Evolutionary conservation across 2,329 filamentous ascomycete genomes (phyloP).

Genomic region (Sclerotinia sclerotiorum): DNA sequence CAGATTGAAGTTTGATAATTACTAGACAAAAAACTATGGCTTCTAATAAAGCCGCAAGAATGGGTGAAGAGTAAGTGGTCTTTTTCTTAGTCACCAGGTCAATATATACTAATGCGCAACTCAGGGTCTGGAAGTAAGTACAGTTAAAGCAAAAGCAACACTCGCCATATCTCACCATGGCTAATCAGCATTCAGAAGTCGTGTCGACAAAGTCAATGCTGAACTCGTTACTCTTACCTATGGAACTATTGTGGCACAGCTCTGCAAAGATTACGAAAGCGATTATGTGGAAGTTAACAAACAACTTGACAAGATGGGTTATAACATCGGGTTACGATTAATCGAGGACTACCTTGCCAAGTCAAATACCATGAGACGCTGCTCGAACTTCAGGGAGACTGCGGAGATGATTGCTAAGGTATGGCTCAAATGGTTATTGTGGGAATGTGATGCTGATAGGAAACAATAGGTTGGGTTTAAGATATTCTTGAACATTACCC

Average conservation of each 20-base stretch:
- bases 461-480: slow-evolving; percentile 84
- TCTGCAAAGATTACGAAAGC: slow-evolving; percentile 93
- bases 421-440: slow-evolving; percentile 20
- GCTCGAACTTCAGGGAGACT: slow-evolving; percentile 90
- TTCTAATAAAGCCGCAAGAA: slow-evolving; percentile 64
- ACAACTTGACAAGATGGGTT: slow-evolving; percentile 98
- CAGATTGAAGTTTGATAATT: not conserved
- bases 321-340: slow-evolving; percentile 92
- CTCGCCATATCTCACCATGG: slow-evolving; percentile 37
- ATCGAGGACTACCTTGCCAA: slow-evolving; percentile 98
- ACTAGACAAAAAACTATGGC: slow-evolving; percentile 46
- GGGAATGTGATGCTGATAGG: not conserved
- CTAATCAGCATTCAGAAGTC: slow-evolving; percentile 60
- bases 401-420: slow-evolving; percentile 96
- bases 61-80: slow-evolving; percentile 69
- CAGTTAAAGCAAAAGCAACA: slow-evolving; percentile 2
- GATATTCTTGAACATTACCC: slow-evolving; percentile 96
- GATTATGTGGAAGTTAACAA: slow-evolving; percentile 97
- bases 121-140: slow-evolving; percentile 44
- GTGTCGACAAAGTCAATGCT: slow-evolving; percentile 96
- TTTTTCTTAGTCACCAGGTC: not conserved
- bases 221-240: slow-evolving; percentile 97
- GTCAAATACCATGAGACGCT: slow-evolving; percentile 83
- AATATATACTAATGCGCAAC: slow-evolving; percentile 32
- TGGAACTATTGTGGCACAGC: slow-evolving; percentile 92